Evolutionary conservation across 345 rosid species (phyloP).

Genomic region (Gossypium rotundifolium): DNA sequence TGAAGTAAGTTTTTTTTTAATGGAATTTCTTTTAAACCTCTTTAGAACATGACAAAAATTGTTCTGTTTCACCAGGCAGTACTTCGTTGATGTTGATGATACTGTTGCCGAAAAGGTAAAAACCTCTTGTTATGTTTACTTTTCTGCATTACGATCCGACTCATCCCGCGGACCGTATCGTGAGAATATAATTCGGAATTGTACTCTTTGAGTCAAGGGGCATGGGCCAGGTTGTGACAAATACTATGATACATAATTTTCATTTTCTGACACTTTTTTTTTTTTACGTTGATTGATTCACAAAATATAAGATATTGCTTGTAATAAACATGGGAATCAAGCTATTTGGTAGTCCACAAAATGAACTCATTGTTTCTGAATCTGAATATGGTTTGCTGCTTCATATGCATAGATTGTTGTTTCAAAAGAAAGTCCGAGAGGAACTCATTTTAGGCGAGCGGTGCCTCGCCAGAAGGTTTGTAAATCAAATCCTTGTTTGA

Average conservation of each 20-base stretch:
- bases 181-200: no score
- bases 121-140: background rate
- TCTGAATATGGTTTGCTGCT: constrained; percentile 3
- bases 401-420: constrained; percentile 39
- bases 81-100: constrained; percentile 52
- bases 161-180: no score
- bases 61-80: constrained; percentile 42
- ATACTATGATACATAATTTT: background rate
- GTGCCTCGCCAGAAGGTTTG: constrained; percentile 67
- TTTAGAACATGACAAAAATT: background rate
- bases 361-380: background rate
- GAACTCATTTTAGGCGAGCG: constrained; percentile 62
- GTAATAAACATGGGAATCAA: background rate
- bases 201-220: no score
- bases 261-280: background rate
- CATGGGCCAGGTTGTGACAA: background rate
- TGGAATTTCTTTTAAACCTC: background rate
- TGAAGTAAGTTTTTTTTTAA: constrained; percentile 45
- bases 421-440: constrained; percentile 48
- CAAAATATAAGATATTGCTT: no score
- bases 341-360: background rate
- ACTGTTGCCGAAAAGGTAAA: constrained; percentile 47
- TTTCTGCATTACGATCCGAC: background rate
- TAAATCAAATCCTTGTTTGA: background rate
- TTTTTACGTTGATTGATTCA: no score